phyloP scores from a whole-genome alignment of 2,329 filamentous ascomycete species.

The Raffaelea deltoideospora region DNA sequence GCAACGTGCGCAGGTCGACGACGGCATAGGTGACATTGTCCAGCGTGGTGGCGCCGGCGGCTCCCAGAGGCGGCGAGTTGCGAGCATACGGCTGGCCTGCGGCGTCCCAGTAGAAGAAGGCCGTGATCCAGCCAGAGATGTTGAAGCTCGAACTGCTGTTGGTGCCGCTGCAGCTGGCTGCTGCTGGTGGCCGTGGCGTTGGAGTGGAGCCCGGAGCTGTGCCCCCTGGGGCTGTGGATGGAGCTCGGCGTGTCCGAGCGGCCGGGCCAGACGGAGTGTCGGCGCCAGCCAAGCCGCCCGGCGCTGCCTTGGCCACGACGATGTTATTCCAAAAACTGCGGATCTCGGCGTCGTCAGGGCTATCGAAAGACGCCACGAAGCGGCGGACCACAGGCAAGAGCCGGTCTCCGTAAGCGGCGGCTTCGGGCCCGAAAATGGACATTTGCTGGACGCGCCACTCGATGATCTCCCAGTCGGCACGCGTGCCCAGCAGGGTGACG shows the following conservation, averaged over 20 bases:
- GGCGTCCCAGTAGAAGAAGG: slow-evolving; percentile 29
- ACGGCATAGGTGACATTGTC: slow-evolving; percentile 15
- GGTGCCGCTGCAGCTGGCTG: too few relatives aligned
- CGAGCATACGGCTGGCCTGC: slow-evolving; percentile 18
- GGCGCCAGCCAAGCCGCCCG: slow-evolving; percentile 27
- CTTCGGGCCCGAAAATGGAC: slow-evolving; percentile 25
- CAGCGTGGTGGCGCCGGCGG: too few relatives aligned
- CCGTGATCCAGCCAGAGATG: too few relatives aligned
- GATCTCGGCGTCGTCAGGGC: slow-evolving; percentile 17
- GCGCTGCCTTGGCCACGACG: slow-evolving; percentile 15
- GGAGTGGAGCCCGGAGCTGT: too few relatives aligned
- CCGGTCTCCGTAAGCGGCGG: slow-evolving; percentile 20
- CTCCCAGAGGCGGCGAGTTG: too few relatives aligned
- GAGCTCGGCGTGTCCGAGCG: too few relatives aligned
- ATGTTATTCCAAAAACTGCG: slow-evolving; percentile 28
- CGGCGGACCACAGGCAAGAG: slow-evolving; percentile 27
- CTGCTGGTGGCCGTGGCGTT: too few relatives aligned
- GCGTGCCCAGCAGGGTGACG: slow-evolving; percentile 23
- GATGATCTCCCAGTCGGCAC: slow-evolving; percentile 25
- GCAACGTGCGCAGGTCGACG: slow-evolving; percentile 14
- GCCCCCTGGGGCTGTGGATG: too few relatives aligned
- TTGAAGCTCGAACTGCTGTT: slow-evolving; percentile 7
- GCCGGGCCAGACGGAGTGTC: too few relatives aligned
- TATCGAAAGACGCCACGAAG: slow-evolving; percentile 29
- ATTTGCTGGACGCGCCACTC: slow-evolving; percentile 26